Conservation (phyloP, 2,329 filamentous ascomycete species). For the Ramularia endophylla region DNA sequence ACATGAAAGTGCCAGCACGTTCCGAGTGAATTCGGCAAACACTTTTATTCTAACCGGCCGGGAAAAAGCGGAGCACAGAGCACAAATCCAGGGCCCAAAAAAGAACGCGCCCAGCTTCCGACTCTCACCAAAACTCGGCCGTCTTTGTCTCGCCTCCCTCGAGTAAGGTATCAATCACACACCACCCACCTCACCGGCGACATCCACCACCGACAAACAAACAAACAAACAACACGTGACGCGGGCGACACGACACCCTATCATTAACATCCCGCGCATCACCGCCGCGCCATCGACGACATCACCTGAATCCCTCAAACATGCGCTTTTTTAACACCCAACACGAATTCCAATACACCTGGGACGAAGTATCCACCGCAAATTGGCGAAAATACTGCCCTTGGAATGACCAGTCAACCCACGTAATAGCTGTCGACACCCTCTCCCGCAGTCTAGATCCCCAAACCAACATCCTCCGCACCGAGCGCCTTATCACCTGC, state of each 20-base stretch:
- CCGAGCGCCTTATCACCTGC: constrained; percentile 62
- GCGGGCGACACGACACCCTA: too few relatives aligned
- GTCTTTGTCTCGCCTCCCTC: not conserved
- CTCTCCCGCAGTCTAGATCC: constrained; percentile 65
- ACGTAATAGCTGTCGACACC: constrained; percentile 94
- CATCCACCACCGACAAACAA: not conserved
- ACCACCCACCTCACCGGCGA: not conserved
- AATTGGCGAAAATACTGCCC: constrained; percentile 99
- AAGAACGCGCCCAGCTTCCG: too few relatives aligned
- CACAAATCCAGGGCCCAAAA: too few relatives aligned
- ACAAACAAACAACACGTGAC: too few relatives aligned
- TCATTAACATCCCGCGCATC: not conserved
- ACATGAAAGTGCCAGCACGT: too few relatives aligned
- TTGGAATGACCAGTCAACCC: constrained; percentile 95
- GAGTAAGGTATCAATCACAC: not conserved
- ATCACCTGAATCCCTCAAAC: constrained; percentile 1
- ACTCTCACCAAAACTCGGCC: too few relatives aligned
- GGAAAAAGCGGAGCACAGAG: too few relatives aligned
- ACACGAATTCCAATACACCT: constrained; percentile 94
- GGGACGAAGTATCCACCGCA: constrained; percentile 94
- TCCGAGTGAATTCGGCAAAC: too few relatives aligned
- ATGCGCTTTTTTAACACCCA: constrained; percentile 97
- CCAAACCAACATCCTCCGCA: constrained; percentile 62
- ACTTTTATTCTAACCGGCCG: too few relatives aligned
- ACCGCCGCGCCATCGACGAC: not conserved